Evolutionary conservation across 1,284 basidiomycete species (phyloP).

Genomic region (Exsudoporus floridanus): DNA sequence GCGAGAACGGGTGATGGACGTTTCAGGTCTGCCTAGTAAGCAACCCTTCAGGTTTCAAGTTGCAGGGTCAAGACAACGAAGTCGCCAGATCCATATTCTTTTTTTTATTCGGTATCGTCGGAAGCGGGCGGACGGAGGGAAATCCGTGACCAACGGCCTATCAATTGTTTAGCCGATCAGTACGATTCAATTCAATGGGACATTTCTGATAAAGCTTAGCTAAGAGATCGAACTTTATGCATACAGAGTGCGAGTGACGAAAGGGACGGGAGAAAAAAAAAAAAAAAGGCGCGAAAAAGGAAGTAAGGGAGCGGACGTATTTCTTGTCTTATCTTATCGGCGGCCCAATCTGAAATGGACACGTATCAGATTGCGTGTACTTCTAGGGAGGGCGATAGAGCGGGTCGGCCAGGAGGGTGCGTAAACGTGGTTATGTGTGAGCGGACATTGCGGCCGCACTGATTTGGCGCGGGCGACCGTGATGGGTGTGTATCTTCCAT

Average conservation of each 20-base stretch:
- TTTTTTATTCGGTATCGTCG: constrained; percentile 9
- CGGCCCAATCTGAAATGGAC: constrained; percentile 22
- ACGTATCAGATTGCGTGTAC: constrained; percentile 24
- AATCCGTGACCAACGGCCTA: constrained; percentile 6
- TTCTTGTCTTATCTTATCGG: constrained; percentile 35
- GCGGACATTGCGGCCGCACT: constrained; percentile 13
- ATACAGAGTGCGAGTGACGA: constrained; percentile 8
- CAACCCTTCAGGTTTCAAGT: constrained; percentile 11
- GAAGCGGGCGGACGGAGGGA: constrained; percentile 21
- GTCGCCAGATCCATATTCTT: neutral
- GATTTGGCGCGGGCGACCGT: constrained; percentile 10
- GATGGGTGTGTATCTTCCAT: constrained; percentile 9
- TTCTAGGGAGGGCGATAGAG: constrained; percentile 20
- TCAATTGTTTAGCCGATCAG: constrained; percentile 5
- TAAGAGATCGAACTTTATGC: constrained; percentile 7
- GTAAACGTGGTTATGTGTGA: constrained; percentile 9
- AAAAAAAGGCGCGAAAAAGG: constrained; percentile 16
- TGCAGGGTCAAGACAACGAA: constrained; percentile 2
- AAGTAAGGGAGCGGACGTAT: constrained; percentile 11
- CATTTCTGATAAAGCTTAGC: constrained; percentile 11
- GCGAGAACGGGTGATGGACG: neutral
- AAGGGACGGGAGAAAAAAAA: constrained; percentile 20
- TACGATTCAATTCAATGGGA: neutral
- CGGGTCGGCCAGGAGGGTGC: constrained; percentile 1
- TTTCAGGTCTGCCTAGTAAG: constrained; percentile 8